These are phyloP conservation scores for Fraxinus americana DNA, from an alignment of 257 asterid genomes.

Conservation along the genomic window DNA sequence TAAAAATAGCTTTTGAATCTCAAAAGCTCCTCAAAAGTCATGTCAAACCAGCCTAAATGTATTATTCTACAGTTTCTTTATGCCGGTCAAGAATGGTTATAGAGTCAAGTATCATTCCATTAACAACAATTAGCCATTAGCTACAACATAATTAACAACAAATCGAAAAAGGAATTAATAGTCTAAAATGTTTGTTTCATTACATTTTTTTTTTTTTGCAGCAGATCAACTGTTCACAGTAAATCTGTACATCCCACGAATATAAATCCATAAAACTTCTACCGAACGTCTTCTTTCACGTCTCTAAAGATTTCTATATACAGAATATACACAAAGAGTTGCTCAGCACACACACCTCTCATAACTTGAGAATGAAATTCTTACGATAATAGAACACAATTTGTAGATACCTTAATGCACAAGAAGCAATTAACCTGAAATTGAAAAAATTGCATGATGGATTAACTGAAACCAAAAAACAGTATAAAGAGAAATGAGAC, in stretches of 20 bases:
- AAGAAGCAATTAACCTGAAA: constrained; percentile 37
- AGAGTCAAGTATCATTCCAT: too few species aligned
- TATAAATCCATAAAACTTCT: not conserved
- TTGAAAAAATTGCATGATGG: constrained; percentile 3
- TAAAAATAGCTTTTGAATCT: too few species aligned
- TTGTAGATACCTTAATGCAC: constrained; percentile 10
- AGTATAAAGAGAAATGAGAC: constrained; percentile 9
- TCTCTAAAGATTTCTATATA: not conserved
- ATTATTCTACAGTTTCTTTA: too few species aligned
- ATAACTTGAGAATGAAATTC: not conserved
- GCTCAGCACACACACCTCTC: not conserved
- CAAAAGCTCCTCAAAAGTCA: too few species aligned
- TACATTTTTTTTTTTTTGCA: not conserved
- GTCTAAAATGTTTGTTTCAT: not conserved
- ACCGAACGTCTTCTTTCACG: not conserved
- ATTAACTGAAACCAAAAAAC: not conserved
- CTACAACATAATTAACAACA: not conserved
- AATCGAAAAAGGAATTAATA: not conserved
- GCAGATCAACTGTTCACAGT: not conserved
- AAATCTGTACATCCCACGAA: not conserved
- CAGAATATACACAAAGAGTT: not conserved
- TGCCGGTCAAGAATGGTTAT: too few species aligned
- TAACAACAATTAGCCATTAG: too few species aligned
- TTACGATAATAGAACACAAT: not conserved
- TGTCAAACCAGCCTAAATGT: too few species aligned